Conservation (phyloP, 2,329 filamentous ascomycete species). For the Penicillium sp. region DNA sequence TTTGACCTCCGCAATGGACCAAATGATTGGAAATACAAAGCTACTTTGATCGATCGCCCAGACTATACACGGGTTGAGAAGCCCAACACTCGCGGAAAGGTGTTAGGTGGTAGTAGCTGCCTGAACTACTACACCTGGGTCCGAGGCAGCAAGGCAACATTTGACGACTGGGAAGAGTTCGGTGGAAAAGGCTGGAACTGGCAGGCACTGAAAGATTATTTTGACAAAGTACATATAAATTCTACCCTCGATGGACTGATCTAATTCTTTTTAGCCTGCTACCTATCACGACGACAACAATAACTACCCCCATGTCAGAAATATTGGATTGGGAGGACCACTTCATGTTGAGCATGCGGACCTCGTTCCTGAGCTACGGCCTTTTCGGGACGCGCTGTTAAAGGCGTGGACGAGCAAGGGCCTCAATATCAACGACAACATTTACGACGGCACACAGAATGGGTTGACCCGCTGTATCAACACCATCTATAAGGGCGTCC, state of each 20-base stretch:
- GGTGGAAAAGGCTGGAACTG: slow-evolving; percentile 55
- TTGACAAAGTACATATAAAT: slow-evolving; percentile 47
- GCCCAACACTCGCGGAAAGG: slow-evolving; percentile 61
- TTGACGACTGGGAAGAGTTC: slow-evolving; percentile 50
- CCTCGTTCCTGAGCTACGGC: slow-evolving; percentile 52
- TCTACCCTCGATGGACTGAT: neutral
- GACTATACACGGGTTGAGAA: slow-evolving; percentile 63
- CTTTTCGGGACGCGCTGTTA: slow-evolving; percentile 44
- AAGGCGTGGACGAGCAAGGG: slow-evolving; percentile 57
- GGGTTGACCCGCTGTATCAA: slow-evolving; percentile 56
- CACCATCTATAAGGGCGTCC: slow-evolving; percentile 56
- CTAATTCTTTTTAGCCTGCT: slow-evolving; percentile 23
- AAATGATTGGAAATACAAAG: slow-evolving; percentile 63
- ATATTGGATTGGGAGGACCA: slow-evolving; percentile 54
- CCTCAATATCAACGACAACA: slow-evolving; percentile 51
- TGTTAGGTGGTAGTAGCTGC: slow-evolving; percentile 58
- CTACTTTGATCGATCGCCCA: slow-evolving; percentile 57
- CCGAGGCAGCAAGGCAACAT: slow-evolving; percentile 56
- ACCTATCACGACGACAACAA: slow-evolving; percentile 58
- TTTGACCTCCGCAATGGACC: slow-evolving; percentile 56
- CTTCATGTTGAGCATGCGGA: slow-evolving; percentile 55
- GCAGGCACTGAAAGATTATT: slow-evolving; percentile 50
- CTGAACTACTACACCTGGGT: slow-evolving; percentile 66
- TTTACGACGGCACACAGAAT: slow-evolving; percentile 53
- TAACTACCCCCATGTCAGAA: slow-evolving; percentile 45